A percentile compares a stretch with the other conserved stretches of the same genome.
phyloP scores from a whole-genome alignment of 768 basidiomycete species.

The Kwoniella heveanensis region DNA sequence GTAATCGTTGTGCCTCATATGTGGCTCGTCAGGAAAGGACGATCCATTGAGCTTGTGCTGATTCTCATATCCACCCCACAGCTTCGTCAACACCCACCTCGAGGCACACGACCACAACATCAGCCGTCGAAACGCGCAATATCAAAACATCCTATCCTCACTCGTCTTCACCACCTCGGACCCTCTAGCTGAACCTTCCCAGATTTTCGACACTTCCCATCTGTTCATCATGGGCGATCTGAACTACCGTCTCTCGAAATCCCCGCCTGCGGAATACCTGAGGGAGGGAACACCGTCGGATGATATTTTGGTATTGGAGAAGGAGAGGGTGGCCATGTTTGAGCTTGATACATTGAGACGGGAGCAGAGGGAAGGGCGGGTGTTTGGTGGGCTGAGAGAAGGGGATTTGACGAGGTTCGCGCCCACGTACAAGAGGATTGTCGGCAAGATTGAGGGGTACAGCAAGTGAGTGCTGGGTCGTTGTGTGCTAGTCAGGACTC shows the following conservation, averaged over 20 bases:
- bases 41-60: no score
- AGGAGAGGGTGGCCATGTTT: conserved; percentile 45
- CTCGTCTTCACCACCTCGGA: conserved; percentile 71
- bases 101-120: conserved; percentile 76
- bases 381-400: conserved; percentile 75
- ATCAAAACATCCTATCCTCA: conserved; percentile 74
- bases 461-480: conserved; percentile 62
- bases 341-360: conserved; percentile 47
- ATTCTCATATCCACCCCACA: conserved; percentile 48
- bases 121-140: conserved; percentile 71
- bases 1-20: no score
- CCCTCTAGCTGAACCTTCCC: conserved; percentile 60
- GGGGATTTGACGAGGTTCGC: conserved; percentile 88
- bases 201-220: conserved; percentile 80
- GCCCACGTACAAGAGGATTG: conserved; percentile 82
- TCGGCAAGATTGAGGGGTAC: conserved; percentile 81
- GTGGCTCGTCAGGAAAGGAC: no score
- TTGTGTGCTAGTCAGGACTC: background rate
- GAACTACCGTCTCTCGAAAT: conserved; percentile 71
- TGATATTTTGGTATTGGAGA: conserved; percentile 34
- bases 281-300: conserved; percentile 23
- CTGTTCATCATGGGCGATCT: conserved; percentile 92
- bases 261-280: conserved; percentile 33
- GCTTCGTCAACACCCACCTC: conserved; percentile 90
- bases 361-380: conserved; percentile 67